Evolutionary conservation across 495 filamentous ascomycete genomes (phyloP), one percentile per base, ranked within the genome.

Genomic region (Neurospora sp.): DNA sequence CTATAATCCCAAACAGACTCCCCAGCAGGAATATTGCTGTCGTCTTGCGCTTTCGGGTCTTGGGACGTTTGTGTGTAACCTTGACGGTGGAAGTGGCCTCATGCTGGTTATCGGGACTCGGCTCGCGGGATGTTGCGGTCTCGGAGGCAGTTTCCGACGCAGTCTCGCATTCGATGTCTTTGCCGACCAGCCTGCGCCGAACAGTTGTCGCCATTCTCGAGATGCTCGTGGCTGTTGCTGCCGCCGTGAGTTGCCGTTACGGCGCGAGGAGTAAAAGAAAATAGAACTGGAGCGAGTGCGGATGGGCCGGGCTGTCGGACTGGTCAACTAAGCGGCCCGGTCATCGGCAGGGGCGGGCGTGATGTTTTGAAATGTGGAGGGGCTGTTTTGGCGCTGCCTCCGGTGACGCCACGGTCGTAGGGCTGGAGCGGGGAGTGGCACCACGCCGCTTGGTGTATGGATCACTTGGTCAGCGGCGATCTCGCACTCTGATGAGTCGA

Each of bases 21-120:
- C 94, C 94, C 42, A 97, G 81, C 9, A 89, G 78, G 83, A 98
- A 98, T 46, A 97, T 92, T 69, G 94, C 88, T 2, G 89, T 89
- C 82, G 88, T 91, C 70, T 89, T 89, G 71, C 93, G 88, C 80
- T 93, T 94, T 70, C 85, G 83, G 27, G 83, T 85, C 76, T 87
- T 86, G 3, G 84, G 74, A 72, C 76, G 69, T 69, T 81, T 73
- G 78, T 82, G 75, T 81, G 86, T 70, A 76, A 87, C 76, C 81
- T 85, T 79, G 75, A 83, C 70, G 71, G 82, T 80, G 69, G 75
- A 69, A 61, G 53, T 35, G 12, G 9, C 12, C 71, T 83, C 82
- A 72, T 81, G 83, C 39, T 81, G 75, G 73, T 83, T 86, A 14
- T 74, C 82, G 44, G 87, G 85, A 70, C 81, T 84, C 70, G 81